phyloP scores from a whole-genome alignment of 129 eudicot species.

The Saussurea involucrata region DNA sequence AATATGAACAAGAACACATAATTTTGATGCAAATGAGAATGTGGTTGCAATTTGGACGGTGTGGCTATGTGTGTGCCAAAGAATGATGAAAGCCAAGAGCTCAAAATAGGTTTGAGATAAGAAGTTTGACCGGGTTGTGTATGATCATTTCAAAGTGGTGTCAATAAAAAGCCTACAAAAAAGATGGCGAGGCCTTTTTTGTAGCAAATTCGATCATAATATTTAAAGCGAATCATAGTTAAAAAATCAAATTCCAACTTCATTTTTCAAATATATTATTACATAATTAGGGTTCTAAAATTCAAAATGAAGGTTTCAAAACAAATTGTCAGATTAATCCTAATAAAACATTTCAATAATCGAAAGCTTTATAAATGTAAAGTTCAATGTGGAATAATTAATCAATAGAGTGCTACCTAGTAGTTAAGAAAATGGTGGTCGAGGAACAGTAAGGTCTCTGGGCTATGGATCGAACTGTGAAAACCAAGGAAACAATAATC shows the following conservation, averaged over 20 bases:
- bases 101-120: neutral
- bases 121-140: neutral
- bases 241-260: neutral
- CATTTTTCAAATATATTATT: no score
- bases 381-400: neutral
- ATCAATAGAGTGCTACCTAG: neutral
- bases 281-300: neutral
- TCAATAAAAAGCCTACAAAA: neutral
- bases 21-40: neutral
- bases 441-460: neutral
- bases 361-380: neutral
- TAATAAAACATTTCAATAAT: no score
- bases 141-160: neutral
- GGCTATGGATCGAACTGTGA: no score
- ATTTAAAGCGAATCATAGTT: neutral
- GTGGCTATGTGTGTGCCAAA: neutral
- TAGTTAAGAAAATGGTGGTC: neutral
- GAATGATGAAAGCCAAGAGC: neutral
- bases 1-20: neutral
- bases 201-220: neutral
- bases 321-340: neutral
- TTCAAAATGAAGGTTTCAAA: neutral
- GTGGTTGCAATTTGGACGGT: neutral
- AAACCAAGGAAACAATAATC: no score
- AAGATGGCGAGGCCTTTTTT: neutral